Evolutionary conservation across 2,329 filamentous ascomycete species (phyloP), one percentile per base, ranked within the genome.

Genomic region (Scytalidium sp.): DNA sequence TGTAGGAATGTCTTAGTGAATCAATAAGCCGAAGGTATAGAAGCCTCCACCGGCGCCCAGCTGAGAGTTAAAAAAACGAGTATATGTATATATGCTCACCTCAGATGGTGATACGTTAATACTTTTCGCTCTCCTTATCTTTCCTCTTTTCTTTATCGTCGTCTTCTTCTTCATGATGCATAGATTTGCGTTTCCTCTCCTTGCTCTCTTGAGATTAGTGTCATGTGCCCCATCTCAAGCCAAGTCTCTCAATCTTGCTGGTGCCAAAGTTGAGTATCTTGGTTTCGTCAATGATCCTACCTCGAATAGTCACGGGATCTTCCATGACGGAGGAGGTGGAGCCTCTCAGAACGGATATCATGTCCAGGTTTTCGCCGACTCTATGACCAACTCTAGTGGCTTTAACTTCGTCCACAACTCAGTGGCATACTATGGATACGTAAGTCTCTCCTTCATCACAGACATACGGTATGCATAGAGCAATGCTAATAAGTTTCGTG

Each of bases 331-430:
- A 7, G 32, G 32, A 6, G 32, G 32, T 9, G 32, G 32, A 4
- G 32, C 32, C 11, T 36, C 32, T 19, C 25, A 45, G 36, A 17
- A 45, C 19, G 49, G 49, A 11, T 50, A 50, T 36, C 49, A 50
- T 44, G 49, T 50, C 5, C 44, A 50, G 19, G 25, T 46, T 13
- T 50, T 50, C 25, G 49, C 49, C 4, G 49, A 50, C 17, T 50
- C 49, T 23, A 29, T 39, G 20, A 50, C 49, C 5, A 43, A 21
- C 13, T 21, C 22, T 22, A 21, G 23, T 39, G 49, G 44, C 13
- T 50, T 50, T 20, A 50, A 50, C 19, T 46, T 50, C 19, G 49
- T 50, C 5, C 49, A 50, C 36, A 50, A 50, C 39, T 46, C 49
- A 19, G 49, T 50, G 11, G 43, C 44, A 11, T 50, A 50, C 40